Evolutionary conservation across 768 basidiomycete genomes (phyloP), one percentile per base, ranked within the genome.

Genomic region (Boletus coccyginus): DNA sequence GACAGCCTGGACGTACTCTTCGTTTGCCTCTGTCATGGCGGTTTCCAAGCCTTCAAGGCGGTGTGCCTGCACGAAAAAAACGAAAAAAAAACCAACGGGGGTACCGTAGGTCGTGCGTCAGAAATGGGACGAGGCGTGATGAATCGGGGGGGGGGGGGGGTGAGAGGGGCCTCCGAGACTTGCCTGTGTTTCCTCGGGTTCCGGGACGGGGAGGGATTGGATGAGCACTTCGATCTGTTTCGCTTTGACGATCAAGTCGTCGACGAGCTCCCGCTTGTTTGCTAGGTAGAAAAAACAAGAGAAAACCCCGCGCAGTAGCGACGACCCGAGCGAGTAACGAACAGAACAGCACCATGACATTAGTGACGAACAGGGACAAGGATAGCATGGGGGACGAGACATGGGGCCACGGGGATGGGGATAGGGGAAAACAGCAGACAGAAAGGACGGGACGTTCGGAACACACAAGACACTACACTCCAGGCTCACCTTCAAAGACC

Each of bases 151-250:
- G 13, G 17, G 5, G 24, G 31, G 1, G 9, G 9, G 7, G 13
- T 8, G 16, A 4, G 11, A 19, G 38, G 29, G 4, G 13, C 5
- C 5, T 21, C 21, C 10, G 4, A 29, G 21, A 54, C 65, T 46
- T 14, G 50, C 91, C 78, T 92, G 90, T 21, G 78, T 79, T 66
- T 89, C 87, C 65, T 91, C 90, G 3, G 85, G 78, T 66, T 93
- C 92, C 3, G 88, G 87, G 39, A 82, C 83, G 0, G 92, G 92
- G 14, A 96, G 71, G 0, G 85, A 86, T 48, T 88, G 82, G 49
- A 96, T 90, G 46, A 95, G 80, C 64, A 84, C 87, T 63, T 95
- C 89, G 41, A 96, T 82, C 69, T 94, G 91, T 65, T 95, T 95
- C 14, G 92, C 91, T 65, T 95, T 94, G 39, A 84, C 79, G 40